phyloP scores from a whole-genome alignment of 1,284 basidiomycete genomes.

The Apiotrichum montevideense region DNA sequence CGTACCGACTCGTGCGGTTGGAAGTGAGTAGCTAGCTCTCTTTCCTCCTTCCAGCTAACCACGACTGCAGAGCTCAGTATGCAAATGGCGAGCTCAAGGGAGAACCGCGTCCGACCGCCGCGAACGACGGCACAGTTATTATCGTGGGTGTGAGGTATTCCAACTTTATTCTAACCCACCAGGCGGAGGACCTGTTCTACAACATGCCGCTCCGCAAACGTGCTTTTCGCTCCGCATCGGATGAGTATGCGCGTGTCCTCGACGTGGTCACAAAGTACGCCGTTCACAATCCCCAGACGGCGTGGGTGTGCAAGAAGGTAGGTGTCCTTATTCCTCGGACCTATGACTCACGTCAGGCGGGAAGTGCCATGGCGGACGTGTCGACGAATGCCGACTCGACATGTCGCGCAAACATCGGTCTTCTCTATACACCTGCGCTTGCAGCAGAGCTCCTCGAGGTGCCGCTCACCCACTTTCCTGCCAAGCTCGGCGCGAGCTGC shows the following conservation, averaged over 20 bases:
- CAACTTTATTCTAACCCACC: neutral
- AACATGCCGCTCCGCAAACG: slow-evolving; percentile 88
- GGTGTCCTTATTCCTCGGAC: neutral
- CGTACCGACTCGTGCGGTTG: slow-evolving; percentile 72
- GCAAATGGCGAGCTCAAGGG: slow-evolving; percentile 64
- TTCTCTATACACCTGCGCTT: slow-evolving; percentile 74
- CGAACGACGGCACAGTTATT: slow-evolving; percentile 89
- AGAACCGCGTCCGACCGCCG: slow-evolving; percentile 83
- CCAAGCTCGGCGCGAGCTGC: slow-evolving; percentile 54
- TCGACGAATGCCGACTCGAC: slow-evolving; percentile 70
- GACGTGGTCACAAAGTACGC: slow-evolving; percentile 95
- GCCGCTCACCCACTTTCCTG: slow-evolving; percentile 40
- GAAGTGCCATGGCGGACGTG: slow-evolving; percentile 68
- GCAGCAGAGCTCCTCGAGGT: slow-evolving; percentile 71
- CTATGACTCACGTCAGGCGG: slow-evolving; percentile 51
- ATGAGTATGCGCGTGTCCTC: slow-evolving; percentile 87
- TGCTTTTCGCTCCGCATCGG: slow-evolving; percentile 75
- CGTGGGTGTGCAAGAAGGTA: slow-evolving; percentile 89
- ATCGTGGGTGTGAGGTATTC: slow-evolving; percentile 52
- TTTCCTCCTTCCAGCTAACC: neutral
- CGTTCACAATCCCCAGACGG: slow-evolving; percentile 78
- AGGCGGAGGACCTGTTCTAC: slow-evolving; percentile 95
- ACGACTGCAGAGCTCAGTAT: slow-evolving; percentile 62
- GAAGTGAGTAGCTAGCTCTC: slow-evolving; percentile 70
- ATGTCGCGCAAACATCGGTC: slow-evolving; percentile 64